A percentile compares a stretch with the other conserved stretches of the same genome.
Evolutionary conservation across 805 yeast genomes (phyloP).

Genomic region (Komagataella mondaviorum): DNA sequence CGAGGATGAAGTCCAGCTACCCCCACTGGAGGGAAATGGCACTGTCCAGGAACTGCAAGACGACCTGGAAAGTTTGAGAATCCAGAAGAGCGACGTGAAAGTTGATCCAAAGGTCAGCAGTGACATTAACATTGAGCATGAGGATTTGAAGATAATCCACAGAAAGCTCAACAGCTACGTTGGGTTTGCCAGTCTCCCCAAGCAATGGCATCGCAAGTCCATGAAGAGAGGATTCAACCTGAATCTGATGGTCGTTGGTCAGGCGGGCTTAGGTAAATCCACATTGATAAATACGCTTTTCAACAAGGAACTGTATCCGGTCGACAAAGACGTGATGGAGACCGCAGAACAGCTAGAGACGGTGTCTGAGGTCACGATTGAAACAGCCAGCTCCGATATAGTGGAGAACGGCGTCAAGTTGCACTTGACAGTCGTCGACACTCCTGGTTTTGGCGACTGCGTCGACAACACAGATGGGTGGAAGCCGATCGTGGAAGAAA

Average conservation of each 20-base stretch:
- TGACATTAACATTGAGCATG: constrained; percentile 10
- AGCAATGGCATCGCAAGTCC: constrained; percentile 96
- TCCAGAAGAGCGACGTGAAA: background rate
- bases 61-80: background rate
- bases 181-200: constrained; percentile 95
- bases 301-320: constrained; percentile 44
- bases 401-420: constrained; percentile 92
- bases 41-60: background rate
- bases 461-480: constrained; percentile 71
- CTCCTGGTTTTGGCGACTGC: constrained; percentile 91
- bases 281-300: constrained; percentile 88
- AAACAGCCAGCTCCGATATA: constrained; percentile 52
- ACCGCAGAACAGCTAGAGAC: constrained; percentile 27
- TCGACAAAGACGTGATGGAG: constrained; percentile 18
- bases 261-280: constrained; percentile 84
- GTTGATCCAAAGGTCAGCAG: background rate
- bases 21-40: background rate
- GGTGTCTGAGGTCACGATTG: constrained; percentile 31
- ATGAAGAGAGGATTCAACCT: constrained; percentile 80
- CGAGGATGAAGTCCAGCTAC: background rate
- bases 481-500: constrained; percentile 86
- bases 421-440: constrained; percentile 69
- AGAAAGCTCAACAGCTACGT: constrained; percentile 86
- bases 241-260: constrained; percentile 85
- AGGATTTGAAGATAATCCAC: constrained; percentile 46